These are phyloP conservation scores for Westerdykella sp. DNA, from an alignment of 2,329 filamentous ascomycete genomes.

Conservation along the genomic window DNA sequence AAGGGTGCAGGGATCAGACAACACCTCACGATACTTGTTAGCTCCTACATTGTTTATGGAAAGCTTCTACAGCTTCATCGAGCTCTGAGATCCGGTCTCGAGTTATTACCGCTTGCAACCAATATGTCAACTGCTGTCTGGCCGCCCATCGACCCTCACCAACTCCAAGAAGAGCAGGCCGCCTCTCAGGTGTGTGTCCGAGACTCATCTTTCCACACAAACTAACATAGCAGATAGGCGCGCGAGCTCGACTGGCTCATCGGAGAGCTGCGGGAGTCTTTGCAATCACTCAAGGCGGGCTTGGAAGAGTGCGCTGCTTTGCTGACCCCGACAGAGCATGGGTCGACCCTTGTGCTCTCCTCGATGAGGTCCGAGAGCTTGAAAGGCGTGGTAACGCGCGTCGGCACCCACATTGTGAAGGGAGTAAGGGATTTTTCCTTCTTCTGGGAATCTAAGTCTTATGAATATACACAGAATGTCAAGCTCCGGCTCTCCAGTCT, in stretches of 20 bases:
- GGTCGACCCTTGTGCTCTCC: conserved; percentile 82
- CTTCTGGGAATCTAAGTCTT: neutral
- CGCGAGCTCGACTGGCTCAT: conserved; percentile 61
- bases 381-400: conserved; percentile 85
- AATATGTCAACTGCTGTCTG: conserved; percentile 57
- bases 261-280: conserved; percentile 53
- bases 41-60: no score
- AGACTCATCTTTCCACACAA: conserved; percentile 1
- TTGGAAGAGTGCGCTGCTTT: conserved; percentile 85
- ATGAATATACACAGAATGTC: conserved; percentile 53
- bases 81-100: no score
- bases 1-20: no score
- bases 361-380: conserved; percentile 81
- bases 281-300: conserved; percentile 59
- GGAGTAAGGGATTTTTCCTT: conserved; percentile 54
- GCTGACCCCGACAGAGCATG: conserved; percentile 75
- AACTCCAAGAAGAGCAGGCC: conserved; percentile 49
- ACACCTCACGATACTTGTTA: no score
- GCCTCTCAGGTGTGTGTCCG: conserved; percentile 41
- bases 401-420: conserved; percentile 86
- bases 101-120: conserved; percentile 1
- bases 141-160: conserved; percentile 49
- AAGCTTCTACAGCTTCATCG: no score
- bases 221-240: conserved; percentile 30
- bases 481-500: conserved; percentile 70